Conservation (phyloP, 1,284 basidiomycete genomes). For the Ceratobasidium theobromae region DNA sequence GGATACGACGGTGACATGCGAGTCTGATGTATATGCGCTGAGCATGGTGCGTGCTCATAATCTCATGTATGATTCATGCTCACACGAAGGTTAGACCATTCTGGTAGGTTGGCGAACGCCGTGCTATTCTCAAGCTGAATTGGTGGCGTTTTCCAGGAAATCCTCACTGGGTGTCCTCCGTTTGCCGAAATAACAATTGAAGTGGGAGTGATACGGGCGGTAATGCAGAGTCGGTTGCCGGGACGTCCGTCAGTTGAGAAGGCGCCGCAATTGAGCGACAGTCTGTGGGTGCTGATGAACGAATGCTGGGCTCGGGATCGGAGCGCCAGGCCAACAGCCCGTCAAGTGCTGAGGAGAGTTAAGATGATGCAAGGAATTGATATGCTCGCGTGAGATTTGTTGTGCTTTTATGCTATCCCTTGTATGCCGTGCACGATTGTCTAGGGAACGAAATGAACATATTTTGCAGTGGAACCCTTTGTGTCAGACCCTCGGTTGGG, state of each 20-base stretch:
- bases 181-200: slow-evolving; percentile 11
- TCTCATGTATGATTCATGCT: background rate
- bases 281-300: slow-evolving; percentile 5
- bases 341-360: background rate
- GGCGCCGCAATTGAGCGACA: slow-evolving; percentile 3
- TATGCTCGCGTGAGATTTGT: background rate
- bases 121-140: background rate
- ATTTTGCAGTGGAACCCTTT: no score
- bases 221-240: background rate
- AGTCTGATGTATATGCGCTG: slow-evolving; percentile 4
- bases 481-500: no score
- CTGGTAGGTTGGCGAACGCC: background rate
- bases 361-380: background rate
- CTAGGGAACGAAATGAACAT: no score
- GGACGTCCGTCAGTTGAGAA: background rate
- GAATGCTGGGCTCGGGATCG: slow-evolving; percentile 3
- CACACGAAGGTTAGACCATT: background rate
- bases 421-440: no score
- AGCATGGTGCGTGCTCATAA: background rate
- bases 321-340: background rate
- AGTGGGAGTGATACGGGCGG: slow-evolving; percentile 6
- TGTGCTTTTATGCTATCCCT: no score
- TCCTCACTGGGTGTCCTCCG: background rate
- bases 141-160: background rate
- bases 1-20: background rate